Base-by-base conservation (phyloP, 306 rosid genomes). In the Vigna trinervia region DNA sequence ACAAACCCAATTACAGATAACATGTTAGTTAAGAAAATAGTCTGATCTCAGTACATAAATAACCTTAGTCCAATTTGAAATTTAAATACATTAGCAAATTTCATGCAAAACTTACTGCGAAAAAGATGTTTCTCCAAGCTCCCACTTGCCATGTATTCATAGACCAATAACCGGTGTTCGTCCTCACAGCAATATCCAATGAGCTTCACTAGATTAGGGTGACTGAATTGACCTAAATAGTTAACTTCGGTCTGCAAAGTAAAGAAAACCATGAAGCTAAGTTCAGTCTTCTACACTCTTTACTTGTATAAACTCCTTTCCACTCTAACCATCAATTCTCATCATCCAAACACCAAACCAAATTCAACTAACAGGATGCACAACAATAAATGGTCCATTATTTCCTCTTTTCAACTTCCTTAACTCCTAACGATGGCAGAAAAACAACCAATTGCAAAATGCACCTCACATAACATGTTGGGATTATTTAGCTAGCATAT, bases 171-270 rank as follows among this genome's bases (percentile, higher is more conserved):
- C 84, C 99, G 87, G 80, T 95, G 91, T 13, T 92, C 97, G 72
- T 91, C 99, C 87, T 95, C 99, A 38, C 99, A 95, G 88, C 97
- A 92, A 69, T 90, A 95, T 41, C 99, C 99, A 82, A 92, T 89
- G 38, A 95, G 92, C 89, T 91, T 95, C 84, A 95, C 97, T 62
- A 95, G 97, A 88, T 92, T 95, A 53, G 92, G 86, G 80, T 95
- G 89, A 78, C 93, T 87, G 73, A 95, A 84, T 84, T 95, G 99
- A 45, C 97, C 99, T 65, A 95, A 85, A 83, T 92, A 95, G 87
- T 92, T 91, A 56, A 95, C 97, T 83, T 95, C 99, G 12, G 99
- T 89, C 99, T 95, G 87, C 90, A 84, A 81, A 72, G 69, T n/a
- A 69, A 79, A 67, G 80, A 79, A 72, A 71, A 75, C 45, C 59